Conservation (phyloP, 2,329 filamentous ascomycete species). For the Apiospora aurea region DNA sequence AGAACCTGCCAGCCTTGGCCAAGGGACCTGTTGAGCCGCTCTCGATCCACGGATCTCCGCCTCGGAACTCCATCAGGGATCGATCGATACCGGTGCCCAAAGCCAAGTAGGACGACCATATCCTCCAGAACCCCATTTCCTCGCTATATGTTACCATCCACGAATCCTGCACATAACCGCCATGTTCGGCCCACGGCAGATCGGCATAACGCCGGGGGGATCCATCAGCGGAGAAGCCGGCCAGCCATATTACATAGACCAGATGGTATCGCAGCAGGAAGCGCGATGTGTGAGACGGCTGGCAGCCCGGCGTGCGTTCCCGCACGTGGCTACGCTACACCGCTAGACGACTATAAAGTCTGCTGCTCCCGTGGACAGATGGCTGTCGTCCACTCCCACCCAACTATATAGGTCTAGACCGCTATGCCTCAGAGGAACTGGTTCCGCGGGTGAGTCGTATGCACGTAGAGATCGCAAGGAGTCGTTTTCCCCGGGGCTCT, state of each 20-base stretch:
- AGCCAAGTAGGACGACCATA: background rate
- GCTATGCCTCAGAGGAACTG: too few species aligned
- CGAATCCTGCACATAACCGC: background rate
- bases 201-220: background rate
- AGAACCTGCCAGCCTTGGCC: background rate
- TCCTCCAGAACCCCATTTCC: background rate
- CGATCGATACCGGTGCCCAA: background rate
- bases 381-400: background rate
- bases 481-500: background rate
- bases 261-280: background rate
- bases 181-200: background rate
- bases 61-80: background rate
- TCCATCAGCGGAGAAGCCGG: background rate
- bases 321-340: constrained; percentile 8
- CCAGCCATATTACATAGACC: background rate
- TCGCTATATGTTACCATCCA: background rate
- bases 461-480: too few species aligned
- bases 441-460: background rate
- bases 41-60: background rate
- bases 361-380: background rate
- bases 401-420: background rate
- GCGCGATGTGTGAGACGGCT: background rate
- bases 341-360: background rate
- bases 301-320: background rate
- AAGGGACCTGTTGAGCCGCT: background rate